A percentile compares a stretch with the other conserved stretches of the same genome.
Evolutionary conservation across 768 basidiomycete genomes (phyloP).

Genomic region (Collybiopsis confluens): DNA sequence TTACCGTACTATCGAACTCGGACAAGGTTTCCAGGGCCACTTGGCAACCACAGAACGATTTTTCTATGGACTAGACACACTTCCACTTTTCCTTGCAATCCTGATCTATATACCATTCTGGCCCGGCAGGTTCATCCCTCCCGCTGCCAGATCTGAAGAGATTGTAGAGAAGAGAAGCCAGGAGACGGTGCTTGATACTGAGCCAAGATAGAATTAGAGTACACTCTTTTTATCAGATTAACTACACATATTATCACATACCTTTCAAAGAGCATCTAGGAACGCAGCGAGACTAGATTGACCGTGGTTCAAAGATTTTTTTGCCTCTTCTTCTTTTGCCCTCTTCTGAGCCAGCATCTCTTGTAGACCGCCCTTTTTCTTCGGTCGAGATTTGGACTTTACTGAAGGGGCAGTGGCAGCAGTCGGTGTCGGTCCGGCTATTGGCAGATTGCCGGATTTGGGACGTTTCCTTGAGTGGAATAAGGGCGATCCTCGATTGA

Average conservation of each 20-base stretch:
- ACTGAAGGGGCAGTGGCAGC: neutral
- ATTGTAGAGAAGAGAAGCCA: slow-evolving; percentile 9
- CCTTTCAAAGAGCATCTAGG: slow-evolving; percentile 21
- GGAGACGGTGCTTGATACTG: neutral
- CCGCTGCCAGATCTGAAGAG: neutral
- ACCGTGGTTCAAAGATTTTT: slow-evolving; percentile 19
- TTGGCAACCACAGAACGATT: slow-evolving; percentile 21
- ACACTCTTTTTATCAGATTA: neutral
- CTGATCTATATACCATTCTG: slow-evolving; percentile 55
- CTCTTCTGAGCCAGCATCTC: slow-evolving; percentile 59
- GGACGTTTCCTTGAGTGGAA: slow-evolving; percentile 13
- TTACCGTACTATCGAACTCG: slow-evolving; percentile 36
- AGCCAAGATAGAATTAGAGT: neutral
- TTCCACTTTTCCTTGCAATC: slow-evolving; percentile 62
- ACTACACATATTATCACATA: slow-evolving; percentile 18
- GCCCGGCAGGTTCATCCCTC: slow-evolving; percentile 54
- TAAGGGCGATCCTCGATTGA: slow-evolving; percentile 10
- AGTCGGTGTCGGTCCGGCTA: neutral
- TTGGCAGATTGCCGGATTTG: neutral
- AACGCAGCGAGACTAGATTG: slow-evolving; percentile 48
- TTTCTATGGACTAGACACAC: slow-evolving; percentile 66
- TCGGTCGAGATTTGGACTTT: slow-evolving; percentile 33
- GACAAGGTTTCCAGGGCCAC: slow-evolving; percentile 52
- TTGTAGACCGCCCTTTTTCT: slow-evolving; percentile 56
- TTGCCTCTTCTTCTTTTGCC: slow-evolving; percentile 37